phyloP scores from a whole-genome alignment of 495 filamentous ascomycete genomes.

The Aspergillus sparsus region DNA sequence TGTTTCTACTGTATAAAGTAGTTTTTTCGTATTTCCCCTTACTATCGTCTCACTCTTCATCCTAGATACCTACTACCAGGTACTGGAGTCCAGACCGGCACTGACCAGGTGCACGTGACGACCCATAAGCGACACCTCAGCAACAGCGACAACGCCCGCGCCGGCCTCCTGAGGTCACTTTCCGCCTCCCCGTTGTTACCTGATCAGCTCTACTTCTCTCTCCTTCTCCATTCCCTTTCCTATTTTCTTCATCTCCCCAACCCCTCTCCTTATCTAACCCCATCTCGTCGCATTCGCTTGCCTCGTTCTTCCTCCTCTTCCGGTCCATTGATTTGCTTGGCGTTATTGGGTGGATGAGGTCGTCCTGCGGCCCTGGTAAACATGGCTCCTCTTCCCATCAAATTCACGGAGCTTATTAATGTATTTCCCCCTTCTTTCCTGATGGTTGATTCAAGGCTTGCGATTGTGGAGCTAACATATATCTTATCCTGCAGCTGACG shows the following conservation, averaged over 20 bases:
- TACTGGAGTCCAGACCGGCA: slow-evolving; percentile 7
- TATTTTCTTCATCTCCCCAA: slow-evolving; percentile 21
- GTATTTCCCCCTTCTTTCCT: slow-evolving; percentile 49
- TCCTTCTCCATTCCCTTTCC: slow-evolving; percentile 28
- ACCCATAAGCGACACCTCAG: slow-evolving; percentile 52
- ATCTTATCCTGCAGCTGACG: slow-evolving; percentile 57
- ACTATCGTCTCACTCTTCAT: background rate
- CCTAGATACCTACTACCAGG: background rate
- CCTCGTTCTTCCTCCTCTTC: slow-evolving; percentile 27
- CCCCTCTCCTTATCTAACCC: slow-evolving; percentile 21
- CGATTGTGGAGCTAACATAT: slow-evolving; percentile 25
- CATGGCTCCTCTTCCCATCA: slow-evolving; percentile 84
- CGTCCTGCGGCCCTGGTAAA: slow-evolving; percentile 52
- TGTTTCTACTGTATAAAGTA: no score
- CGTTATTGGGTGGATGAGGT: slow-evolving; percentile 55
- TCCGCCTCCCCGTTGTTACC: slow-evolving; percentile 31
- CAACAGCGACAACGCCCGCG: slow-evolving; percentile 47
- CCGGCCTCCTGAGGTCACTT: slow-evolving; percentile 50
- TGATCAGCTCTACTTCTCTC: slow-evolving; percentile 25
- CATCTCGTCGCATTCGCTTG: slow-evolving; percentile 24
- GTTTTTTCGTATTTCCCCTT: background rate
- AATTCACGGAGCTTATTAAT: slow-evolving; percentile 91
- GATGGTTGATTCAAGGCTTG: slow-evolving; percentile 4
- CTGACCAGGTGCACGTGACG: slow-evolving; percentile 38
- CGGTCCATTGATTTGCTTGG: slow-evolving; percentile 41